phyloP scores from a whole-genome alignment of 1,284 basidiomycete genomes.

The Sphaerobolus stellatus region DNA sequence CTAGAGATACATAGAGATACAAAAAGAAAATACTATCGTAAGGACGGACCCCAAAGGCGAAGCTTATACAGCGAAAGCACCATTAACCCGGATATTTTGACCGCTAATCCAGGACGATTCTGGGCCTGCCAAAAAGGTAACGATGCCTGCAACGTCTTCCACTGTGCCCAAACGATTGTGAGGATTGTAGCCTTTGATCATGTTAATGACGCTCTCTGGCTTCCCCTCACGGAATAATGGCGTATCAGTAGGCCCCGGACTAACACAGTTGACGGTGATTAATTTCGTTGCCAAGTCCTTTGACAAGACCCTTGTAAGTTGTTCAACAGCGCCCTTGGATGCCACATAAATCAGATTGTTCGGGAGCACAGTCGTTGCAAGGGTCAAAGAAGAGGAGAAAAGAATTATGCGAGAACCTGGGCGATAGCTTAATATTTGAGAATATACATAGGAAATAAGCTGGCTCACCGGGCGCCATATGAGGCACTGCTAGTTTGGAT shows the following conservation, averaged over 20 bases:
- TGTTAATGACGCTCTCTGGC: slow-evolving; percentile 45
- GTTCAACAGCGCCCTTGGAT: slow-evolving; percentile 59
- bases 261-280: slow-evolving; percentile 58
- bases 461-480: slow-evolving; percentile 44
- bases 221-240: slow-evolving; percentile 54
- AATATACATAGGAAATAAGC: slow-evolving; percentile 8
- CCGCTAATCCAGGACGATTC: slow-evolving; percentile 58
- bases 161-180: slow-evolving; percentile 47
- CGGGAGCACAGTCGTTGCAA: slow-evolving; percentile 42
- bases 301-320: slow-evolving; percentile 56
- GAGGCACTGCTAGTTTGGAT: slow-evolving; percentile 44
- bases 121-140: slow-evolving; percentile 51
- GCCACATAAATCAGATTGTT: slow-evolving; percentile 52
- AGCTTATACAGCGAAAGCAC: slow-evolving; percentile 20
- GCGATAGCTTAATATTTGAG: slow-evolving; percentile 9
- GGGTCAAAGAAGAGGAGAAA: slow-evolving; percentile 52
- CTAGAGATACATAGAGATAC: too few species aligned
- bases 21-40: too few species aligned
- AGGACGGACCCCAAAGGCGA: too few species aligned
- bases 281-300: slow-evolving; percentile 53
- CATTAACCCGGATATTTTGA: slow-evolving; percentile 54
- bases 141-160: slow-evolving; percentile 54
- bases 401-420: slow-evolving; percentile 55
- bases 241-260: slow-evolving; percentile 55
- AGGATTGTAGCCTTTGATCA: slow-evolving; percentile 46